Evolutionary conservation across 768 basidiomycete species (phyloP), one percentile per base, ranked within the genome.

Genomic region (Collybia mongolica): DNA sequence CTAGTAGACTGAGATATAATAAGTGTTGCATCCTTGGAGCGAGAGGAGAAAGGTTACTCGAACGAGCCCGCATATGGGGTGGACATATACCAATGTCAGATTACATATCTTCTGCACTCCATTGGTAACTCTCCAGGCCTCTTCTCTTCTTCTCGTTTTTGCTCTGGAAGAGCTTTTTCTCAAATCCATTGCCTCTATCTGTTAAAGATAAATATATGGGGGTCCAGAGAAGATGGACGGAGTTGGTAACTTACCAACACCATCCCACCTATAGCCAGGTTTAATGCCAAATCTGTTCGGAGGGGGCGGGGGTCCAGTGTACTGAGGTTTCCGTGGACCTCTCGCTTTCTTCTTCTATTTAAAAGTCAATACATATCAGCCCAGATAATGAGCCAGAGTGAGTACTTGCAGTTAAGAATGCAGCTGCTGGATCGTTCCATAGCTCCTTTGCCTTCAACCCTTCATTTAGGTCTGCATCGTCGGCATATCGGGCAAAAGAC

Each of bases 381-480:
- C 14, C 29, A 53, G 36, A 47, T 6, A 37, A 35, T n/a, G 32
- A 29, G 46, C 14, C 6, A 18, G 14, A 43, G 5, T 17, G 37
- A 32, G 32, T 24, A 61, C 85, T 58, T 48, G 96, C 95, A 53
- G 90, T 89, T 54, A 98, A 67, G 74, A 98, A 99, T 18, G 85
- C 86, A 6, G 93, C 91, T 4, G 95, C 96, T n/a, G 97, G 97
- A 68, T 98, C 97, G 62, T 98, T 96, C 94, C 95, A 98, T 14
- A 92, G 66, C 35, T 90, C 86, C 60, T 84, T 83, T 18, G 86
- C 77, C 69, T 82, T 90, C 68, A 88, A 67, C 54, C 92, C 87
- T 51, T 88, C 86, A 58, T 98, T 99, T 60, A 99, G 70, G 0
- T 89, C 86, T 46, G 67, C 76, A 66, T 98, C 97, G 58, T 98